phyloP scores from a whole-genome alignment of 2,329 filamentous ascomycete species.

The Ophiostoma quercus region DNA sequence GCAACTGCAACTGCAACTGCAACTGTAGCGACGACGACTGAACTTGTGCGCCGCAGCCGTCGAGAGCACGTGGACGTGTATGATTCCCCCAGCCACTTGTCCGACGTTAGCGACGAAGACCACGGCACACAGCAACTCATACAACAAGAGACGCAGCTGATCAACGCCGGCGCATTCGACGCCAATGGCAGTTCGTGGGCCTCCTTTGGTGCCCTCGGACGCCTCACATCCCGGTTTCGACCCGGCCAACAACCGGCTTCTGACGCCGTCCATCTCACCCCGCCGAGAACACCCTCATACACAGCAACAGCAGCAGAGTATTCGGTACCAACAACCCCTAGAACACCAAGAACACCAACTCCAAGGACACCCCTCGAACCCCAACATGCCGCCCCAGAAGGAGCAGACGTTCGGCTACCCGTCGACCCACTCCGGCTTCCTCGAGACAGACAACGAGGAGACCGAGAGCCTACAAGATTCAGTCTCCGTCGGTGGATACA shows the following conservation, averaged over 20 bases:
- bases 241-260: constrained; percentile 37
- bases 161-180: constrained; percentile 25
- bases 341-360: constrained; percentile 6
- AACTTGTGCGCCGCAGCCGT: constrained; percentile 17
- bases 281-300: constrained; percentile 26
- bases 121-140: not conserved
- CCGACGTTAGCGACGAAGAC: constrained; percentile 16
- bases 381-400: not conserved
- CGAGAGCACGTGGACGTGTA: constrained; percentile 16
- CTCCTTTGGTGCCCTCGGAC: constrained; percentile 41
- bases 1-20: not conserved
- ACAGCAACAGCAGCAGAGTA: not conserved
- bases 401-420: constrained; percentile 37
- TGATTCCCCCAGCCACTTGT: not conserved
- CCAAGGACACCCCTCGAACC: not conserved
- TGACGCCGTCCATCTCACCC: constrained; percentile 16
- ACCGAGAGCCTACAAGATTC: constrained; percentile 42
- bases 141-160: not conserved
- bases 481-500: constrained; percentile 52
- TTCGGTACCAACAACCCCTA: not conserved
- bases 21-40: not conserved
- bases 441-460: constrained; percentile 38
- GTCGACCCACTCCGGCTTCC: constrained; percentile 42
- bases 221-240: constrained; percentile 53
- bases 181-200: constrained; percentile 26